Percentiles rank a stretch among this genome's conserved stretches.
These are phyloP conservation scores for Kodamaea fungicola DNA, from an alignment of 1,139 yeast genomes.

Conservation along the genomic window DNA sequence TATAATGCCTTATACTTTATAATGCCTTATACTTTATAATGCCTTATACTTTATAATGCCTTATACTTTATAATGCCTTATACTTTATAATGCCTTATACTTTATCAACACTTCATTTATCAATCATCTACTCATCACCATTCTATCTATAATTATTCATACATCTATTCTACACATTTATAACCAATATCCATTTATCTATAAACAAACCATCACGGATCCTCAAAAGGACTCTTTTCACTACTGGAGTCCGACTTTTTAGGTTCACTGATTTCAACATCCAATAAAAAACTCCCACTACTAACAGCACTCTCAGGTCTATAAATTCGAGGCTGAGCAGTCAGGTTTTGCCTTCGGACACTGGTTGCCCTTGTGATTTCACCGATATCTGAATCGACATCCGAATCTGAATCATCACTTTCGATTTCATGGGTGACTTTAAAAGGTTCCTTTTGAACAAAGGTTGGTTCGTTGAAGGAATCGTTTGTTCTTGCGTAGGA, in stretches of 20 bases:
- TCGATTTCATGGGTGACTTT: neutral
- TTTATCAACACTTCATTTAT: too few relatives aligned
- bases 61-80: too few relatives aligned
- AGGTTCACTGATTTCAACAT: slow-evolving; percentile 30
- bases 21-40: too few relatives aligned
- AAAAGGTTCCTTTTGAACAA: neutral
- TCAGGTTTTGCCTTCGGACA: slow-evolving; percentile 18
- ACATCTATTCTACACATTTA: too few relatives aligned
- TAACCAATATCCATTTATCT: neutral
- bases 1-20: too few relatives aligned
- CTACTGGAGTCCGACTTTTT: slow-evolving; percentile 14
- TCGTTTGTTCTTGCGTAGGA: neutral
- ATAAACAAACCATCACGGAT: slow-evolving; percentile 15
- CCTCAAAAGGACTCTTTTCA: slow-evolving; percentile 32
- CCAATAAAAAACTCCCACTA: slow-evolving; percentile 32
- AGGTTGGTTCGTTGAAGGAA: too few relatives aligned
- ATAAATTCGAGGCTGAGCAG: slow-evolving; percentile 4
- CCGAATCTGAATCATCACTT: slow-evolving; percentile 28
- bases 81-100: too few relatives aligned
- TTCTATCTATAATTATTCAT: too few relatives aligned
- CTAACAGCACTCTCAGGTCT: slow-evolving; percentile 2
- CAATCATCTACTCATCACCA: too few relatives aligned
- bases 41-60: too few relatives aligned
- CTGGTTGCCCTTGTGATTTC: slow-evolving; percentile 46
- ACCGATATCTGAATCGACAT: slow-evolving; percentile 48